These are phyloP conservation scores for Neurospora hispaniola DNA, from an alignment of 495 filamentous ascomycete species.

Conservation along the genomic window DNA sequence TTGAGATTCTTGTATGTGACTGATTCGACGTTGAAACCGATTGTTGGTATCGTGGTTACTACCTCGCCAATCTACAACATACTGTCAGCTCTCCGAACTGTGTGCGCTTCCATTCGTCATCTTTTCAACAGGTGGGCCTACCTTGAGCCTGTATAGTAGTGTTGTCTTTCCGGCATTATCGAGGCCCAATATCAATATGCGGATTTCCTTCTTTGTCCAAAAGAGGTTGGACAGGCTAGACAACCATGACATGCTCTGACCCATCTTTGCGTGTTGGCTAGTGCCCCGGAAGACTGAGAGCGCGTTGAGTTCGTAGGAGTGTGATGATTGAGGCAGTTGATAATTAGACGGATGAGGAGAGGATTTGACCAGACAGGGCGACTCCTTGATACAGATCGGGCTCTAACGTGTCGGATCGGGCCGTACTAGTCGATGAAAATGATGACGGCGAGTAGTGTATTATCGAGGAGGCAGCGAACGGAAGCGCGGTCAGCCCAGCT, in stretches of 20 bases:
- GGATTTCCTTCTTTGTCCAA: constrained; percentile 92
- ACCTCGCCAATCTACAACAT: constrained; percentile 81
- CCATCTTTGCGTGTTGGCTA: constrained; percentile 48
- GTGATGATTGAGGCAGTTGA: not conserved
- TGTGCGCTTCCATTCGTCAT: not conserved
- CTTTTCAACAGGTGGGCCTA: constrained; percentile 24
- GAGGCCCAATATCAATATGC: constrained; percentile 91
- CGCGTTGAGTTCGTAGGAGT: not conserved
- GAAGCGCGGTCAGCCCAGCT: not conserved
- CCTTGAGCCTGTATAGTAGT: constrained; percentile 90
- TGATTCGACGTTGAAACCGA: constrained; percentile 98
- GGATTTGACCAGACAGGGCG: not conserved
- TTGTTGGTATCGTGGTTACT: constrained; percentile 96
- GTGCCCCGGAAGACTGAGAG: not conserved
- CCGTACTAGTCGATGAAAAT: not conserved
- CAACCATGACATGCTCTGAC: constrained; percentile 68
- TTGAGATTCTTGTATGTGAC: constrained; percentile 96
- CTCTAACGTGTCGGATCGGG: not conserved
- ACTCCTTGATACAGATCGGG: not conserved
- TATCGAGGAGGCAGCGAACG: not conserved
- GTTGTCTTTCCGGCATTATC: constrained; percentile 99
- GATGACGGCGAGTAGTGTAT: not conserved
- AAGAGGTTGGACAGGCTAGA: constrained; percentile 57
- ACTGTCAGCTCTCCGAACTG: not conserved
- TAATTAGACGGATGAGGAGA: not conserved